Evolutionary conservation across 768 basidiomycete genomes (phyloP).

Genomic region (Lentinus brumalis): DNA sequence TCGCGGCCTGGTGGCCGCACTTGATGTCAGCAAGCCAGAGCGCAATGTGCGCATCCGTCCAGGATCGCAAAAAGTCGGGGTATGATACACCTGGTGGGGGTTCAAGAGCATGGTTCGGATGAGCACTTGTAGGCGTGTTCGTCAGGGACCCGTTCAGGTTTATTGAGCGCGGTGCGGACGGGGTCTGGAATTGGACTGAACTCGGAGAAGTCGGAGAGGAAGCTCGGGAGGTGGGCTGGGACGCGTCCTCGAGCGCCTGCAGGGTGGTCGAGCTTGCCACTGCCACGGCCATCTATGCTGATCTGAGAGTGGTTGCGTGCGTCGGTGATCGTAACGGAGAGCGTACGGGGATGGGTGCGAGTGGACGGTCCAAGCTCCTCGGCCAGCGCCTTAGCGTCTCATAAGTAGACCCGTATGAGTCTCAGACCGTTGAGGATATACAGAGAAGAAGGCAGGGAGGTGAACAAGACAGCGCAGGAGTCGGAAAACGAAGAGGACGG

Average conservation of each 20-base stretch:
- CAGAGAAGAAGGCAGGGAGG: background rate
- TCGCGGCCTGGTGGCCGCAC: constrained; percentile 64
- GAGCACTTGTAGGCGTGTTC: constrained; percentile 37
- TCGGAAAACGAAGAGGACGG: constrained; percentile 2
- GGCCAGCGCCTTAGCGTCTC: constrained; percentile 19
- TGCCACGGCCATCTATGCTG: constrained; percentile 27
- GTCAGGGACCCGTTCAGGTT: constrained; percentile 40
- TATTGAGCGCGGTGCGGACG: constrained; percentile 42
- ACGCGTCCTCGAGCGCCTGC: constrained; percentile 36
- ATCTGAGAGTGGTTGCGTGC: background rate
- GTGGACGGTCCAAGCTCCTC: constrained; percentile 13
- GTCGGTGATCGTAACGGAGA: constrained; percentile 3
- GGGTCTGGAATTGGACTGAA: constrained; percentile 30
- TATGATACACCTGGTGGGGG: constrained; percentile 62
- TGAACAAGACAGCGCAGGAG: constrained; percentile 3
- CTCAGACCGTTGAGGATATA: constrained; percentile 13
- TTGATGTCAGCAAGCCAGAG: constrained; percentile 80
- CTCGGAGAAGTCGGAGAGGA: constrained; percentile 38
- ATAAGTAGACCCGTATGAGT: constrained; percentile 20
- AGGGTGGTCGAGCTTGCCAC: constrained; percentile 26
- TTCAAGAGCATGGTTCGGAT: constrained; percentile 51
- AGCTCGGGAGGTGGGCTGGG: constrained; percentile 40
- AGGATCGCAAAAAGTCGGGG: constrained; percentile 65
- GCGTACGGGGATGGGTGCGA: background rate
- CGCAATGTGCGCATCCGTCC: constrained; percentile 71